phyloP scores from a whole-genome alignment of 2,329 filamentous ascomycete species.

The Metarhizium brunneum region DNA sequence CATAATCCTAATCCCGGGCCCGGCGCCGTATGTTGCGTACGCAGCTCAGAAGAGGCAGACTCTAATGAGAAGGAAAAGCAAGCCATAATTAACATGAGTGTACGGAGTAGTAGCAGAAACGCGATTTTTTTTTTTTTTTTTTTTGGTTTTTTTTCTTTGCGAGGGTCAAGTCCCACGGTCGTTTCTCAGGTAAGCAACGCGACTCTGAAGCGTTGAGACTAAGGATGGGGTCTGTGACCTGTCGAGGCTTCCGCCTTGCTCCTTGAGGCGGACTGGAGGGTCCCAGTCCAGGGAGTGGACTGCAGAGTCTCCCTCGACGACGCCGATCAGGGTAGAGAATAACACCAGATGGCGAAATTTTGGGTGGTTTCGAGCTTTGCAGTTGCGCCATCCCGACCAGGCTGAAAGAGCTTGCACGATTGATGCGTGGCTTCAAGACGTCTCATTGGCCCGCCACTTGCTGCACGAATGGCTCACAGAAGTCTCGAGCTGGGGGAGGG shows the following conservation, averaged over 20 bases:
- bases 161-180: too few species aligned
- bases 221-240: not conserved
- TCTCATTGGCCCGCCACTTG: not conserved
- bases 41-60: not conserved
- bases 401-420: not conserved
- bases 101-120: not conserved
- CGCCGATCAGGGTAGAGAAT: too few species aligned
- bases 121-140: not conserved
- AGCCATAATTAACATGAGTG: not conserved
- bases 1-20: not conserved
- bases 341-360: not conserved
- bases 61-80: not conserved
- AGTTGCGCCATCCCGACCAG: not conserved
- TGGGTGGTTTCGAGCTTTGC: not conserved
- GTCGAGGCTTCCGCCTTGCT: not conserved
- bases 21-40: not conserved
- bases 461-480: not conserved
- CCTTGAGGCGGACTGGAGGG: not conserved
- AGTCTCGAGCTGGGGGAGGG: not conserved
- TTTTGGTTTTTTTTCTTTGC: not conserved
- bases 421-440: not conserved
- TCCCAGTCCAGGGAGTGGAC: not conserved
- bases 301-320: not conserved
- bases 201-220: not conserved
- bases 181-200: not conserved